A percentile compares a stretch with the other conserved stretches of the same genome.
These are phyloP conservation scores for Suhomyces choctaworum DNA, from an alignment of 1,139 yeast species.

Conservation along the genomic window DNA sequence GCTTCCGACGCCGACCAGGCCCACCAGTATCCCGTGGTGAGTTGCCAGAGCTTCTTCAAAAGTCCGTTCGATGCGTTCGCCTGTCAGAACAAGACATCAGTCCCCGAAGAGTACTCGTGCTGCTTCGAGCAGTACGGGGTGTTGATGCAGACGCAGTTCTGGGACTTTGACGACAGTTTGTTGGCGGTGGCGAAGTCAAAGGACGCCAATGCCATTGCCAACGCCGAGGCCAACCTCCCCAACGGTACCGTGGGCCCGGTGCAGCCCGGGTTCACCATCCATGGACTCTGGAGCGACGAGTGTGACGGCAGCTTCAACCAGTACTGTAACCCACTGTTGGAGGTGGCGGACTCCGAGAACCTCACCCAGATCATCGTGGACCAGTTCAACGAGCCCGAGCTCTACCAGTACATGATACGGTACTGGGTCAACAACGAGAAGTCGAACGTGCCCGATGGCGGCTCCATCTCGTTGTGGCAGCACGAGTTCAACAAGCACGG, in stretches of 20 bases:
- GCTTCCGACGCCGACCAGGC: constrained; percentile 16
- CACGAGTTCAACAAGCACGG: constrained; percentile 49
- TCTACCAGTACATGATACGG: constrained; percentile 32
- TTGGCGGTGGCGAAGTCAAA: constrained; percentile 16
- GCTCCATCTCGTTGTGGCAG: constrained; percentile 35
- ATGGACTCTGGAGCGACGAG: constrained; percentile 44
- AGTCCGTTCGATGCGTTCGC: constrained; percentile 23
- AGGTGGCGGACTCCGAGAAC: constrained; percentile 29
- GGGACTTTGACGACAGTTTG: constrained; percentile 37
- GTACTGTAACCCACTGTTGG: constrained; percentile 34
- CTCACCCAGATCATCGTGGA: constrained; percentile 32
- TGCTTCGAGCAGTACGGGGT: constrained; percentile 39
- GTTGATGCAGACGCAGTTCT: constrained; percentile 41
- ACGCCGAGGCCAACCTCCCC: constrained; percentile 9
- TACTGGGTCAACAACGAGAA: constrained; percentile 40
- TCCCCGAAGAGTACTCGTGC: constrained; percentile 28
- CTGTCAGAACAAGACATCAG: constrained; percentile 28
- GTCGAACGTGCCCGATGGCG: constrained; percentile 33
- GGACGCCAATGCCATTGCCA: constrained; percentile 15
- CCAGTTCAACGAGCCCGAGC: constrained; percentile 29
- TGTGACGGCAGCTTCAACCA: constrained; percentile 39
- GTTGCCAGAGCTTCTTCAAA: constrained; percentile 16
- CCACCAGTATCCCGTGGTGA: constrained; percentile 15
- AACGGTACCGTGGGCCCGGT: constrained; percentile 15
- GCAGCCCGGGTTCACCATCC: constrained; percentile 36